Evolutionary conservation across 495 filamentous ascomycete genomes (phyloP).

Genomic region (Trichocladium antarcticum): DNA sequence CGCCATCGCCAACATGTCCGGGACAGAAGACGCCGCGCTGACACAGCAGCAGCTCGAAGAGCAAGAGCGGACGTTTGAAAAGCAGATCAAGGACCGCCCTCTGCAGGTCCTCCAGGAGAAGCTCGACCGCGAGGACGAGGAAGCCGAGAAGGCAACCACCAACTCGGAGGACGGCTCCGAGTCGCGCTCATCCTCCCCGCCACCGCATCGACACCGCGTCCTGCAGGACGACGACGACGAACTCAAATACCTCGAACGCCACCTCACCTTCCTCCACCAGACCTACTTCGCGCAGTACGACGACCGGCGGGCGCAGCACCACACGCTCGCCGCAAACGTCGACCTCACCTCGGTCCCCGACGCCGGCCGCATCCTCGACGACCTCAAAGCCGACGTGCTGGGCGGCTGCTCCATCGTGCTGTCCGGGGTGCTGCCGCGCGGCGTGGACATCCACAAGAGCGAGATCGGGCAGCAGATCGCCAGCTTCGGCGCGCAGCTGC

Average conservation of each 20-base stretch:
- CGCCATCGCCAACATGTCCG: conserved; percentile 62
- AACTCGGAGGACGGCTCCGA: conserved; percentile 27
- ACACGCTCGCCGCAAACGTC: conserved; percentile 25
- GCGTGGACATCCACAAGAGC: conserved; percentile 57
- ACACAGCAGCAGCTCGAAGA: conserved; percentile 65
- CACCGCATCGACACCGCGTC: conserved; percentile 55
- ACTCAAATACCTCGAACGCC: conserved; percentile 58
- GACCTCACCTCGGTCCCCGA: conserved; percentile 68
- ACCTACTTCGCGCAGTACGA: conserved; percentile 75
- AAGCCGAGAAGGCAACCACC: conserved; percentile 40
- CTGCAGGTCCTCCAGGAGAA: conserved; percentile 79
- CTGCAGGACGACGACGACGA: conserved; percentile 78
- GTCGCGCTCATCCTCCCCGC: conserved; percentile 27
- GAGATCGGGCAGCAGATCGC: conserved; percentile 78
- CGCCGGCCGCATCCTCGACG: conserved; percentile 67
- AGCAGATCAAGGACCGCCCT: conserved; percentile 80
- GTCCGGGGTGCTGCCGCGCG: conserved; percentile 77
- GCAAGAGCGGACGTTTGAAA: conserved; percentile 73
- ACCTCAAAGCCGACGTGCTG: conserved; percentile 63
- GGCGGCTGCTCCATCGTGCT: conserved; percentile 63
- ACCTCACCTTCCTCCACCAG: conserved; percentile 62
- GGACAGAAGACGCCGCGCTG: conserved; percentile 56
- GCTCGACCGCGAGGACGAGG: conserved; percentile 72
- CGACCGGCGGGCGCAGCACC: conserved; percentile 5
- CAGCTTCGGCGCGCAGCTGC: conserved; percentile 70